Base-by-base conservation (phyloP, 1,284 basidiomycete species). In the Afroboletus lepidellus region DNA sequence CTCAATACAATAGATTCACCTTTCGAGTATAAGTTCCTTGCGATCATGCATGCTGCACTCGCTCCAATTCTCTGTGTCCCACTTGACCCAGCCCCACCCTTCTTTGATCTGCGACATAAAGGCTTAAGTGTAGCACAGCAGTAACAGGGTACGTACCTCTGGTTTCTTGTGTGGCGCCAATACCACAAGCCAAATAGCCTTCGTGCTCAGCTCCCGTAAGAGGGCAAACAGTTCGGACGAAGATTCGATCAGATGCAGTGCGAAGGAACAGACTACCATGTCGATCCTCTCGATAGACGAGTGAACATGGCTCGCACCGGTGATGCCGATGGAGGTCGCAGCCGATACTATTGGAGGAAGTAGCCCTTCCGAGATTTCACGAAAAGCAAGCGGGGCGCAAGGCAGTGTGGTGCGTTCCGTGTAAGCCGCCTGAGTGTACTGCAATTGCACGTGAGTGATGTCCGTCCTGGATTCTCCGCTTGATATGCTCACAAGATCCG, bases 161-260 rank as follows among this genome's bases (percentile, higher is more conserved):
- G 87, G 87, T 60, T 83, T 87, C 66, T 89, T 88, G 65, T 89
- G 86, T 13, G 87, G 87, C 1, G 85, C 84, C 21, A 87, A 69
- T 16, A 89, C 74, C 27, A 87, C 74, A 12, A 90, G 72, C 85
- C 85, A 89, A 32, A 68, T 66, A 3, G 76, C 75, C 60, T 83
- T 83, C 34, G 74, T 78, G 55, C 81, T 83, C 33, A 89, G 65
- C 60, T 84, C 82, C 71, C 78, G 81, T 15, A 88, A 71, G 13
- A 89, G 69, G 11, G 83, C 73, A 60, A 83, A 89, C 16, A 90
- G 71, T 51, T 83, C 80, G 1, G 82, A 85, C 2, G 81, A 65
- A 20, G 75, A 75, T 41, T 82, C 79, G 38, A 89, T 69, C 27
- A 90, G 80, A 64, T 90, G 87, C 29, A 89, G 65, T 5, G 86